These are phyloP conservation scores for Solanum medicagineum DNA, from an alignment of 257 asterid species.

Conservation along the genomic window DNA sequence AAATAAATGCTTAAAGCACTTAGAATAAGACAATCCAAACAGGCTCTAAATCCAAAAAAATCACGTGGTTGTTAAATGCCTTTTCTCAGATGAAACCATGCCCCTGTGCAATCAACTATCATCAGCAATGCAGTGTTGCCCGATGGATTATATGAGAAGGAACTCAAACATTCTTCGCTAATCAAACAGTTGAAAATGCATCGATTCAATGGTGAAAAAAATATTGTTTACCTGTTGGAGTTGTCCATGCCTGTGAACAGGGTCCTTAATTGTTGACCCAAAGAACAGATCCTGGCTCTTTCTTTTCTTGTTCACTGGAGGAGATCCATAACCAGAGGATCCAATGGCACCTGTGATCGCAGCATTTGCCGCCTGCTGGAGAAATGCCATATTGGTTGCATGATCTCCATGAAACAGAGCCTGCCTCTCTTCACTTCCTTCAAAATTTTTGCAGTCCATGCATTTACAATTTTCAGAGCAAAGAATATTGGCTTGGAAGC, in stretches of 20 bases:
- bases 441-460: slow-evolving; percentile 87
- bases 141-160: background rate
- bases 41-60: background rate
- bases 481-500: slow-evolving; percentile 92
- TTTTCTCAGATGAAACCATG: background rate
- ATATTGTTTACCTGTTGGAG: slow-evolving; percentile 49
- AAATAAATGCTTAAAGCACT: background rate
- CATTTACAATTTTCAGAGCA: slow-evolving; percentile 93
- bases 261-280: slow-evolving; percentile 45
- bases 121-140: background rate
- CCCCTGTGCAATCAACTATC: background rate
- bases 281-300: slow-evolving; percentile 62
- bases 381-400: slow-evolving; percentile 47
- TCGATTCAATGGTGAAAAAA: slow-evolving; percentile 1
- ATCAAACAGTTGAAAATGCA: background rate
- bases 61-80: background rate
- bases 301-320: slow-evolving; percentile 67
- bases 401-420: slow-evolving; percentile 81
- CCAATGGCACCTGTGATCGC: slow-evolving; percentile 93
- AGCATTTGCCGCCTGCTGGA: slow-evolving; percentile 96
- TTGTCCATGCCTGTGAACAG: slow-evolving; percentile 42
- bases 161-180: background rate
- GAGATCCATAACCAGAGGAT: slow-evolving; percentile 78
- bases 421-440: slow-evolving; percentile 88
- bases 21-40: background rate